Evolutionary conservation across 75 land plant species (phyloP).

Genomic region (Cunninghamia lanceolata): DNA sequence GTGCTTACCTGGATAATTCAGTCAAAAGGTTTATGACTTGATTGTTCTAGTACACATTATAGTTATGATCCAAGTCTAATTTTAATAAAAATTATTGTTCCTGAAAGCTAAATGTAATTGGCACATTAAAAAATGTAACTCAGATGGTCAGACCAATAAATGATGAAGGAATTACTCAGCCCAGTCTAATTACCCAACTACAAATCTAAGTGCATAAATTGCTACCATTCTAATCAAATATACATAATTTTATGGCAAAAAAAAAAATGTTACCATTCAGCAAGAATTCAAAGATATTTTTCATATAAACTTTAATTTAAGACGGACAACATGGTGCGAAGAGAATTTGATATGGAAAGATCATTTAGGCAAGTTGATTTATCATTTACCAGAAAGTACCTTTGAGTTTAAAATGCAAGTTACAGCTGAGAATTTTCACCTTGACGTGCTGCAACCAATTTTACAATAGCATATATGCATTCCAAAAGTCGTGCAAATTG

Average conservation of each 20-base stretch:
- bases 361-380: background rate
- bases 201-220: background rate
- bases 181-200: too few relatives aligned
- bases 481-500: background rate
- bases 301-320: background rate
- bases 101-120: too few relatives aligned
- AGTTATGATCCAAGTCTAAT: too few relatives aligned
- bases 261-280: too few relatives aligned
- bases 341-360: background rate
- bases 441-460: background rate
- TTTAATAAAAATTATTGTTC: too few relatives aligned
- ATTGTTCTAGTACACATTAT: too few relatives aligned
- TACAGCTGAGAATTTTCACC: background rate
- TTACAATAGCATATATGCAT: background rate
- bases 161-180: too few relatives aligned
- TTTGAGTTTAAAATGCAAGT: background rate
- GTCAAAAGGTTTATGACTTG: too few relatives aligned
- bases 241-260: too few relatives aligned
- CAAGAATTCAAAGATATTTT: too few relatives aligned
- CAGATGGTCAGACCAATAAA: background rate
- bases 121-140: too few relatives aligned
- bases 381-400: background rate
- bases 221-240: background rate
- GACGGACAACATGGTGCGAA: background rate
- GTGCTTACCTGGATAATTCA: too few relatives aligned